Percentiles rank a stretch among this genome's conserved stretches.
These are phyloP conservation scores for Pyrenochaeta sp. DNA, from an alignment of 2,329 filamentous ascomycete genomes.

Conservation along the genomic window DNA sequence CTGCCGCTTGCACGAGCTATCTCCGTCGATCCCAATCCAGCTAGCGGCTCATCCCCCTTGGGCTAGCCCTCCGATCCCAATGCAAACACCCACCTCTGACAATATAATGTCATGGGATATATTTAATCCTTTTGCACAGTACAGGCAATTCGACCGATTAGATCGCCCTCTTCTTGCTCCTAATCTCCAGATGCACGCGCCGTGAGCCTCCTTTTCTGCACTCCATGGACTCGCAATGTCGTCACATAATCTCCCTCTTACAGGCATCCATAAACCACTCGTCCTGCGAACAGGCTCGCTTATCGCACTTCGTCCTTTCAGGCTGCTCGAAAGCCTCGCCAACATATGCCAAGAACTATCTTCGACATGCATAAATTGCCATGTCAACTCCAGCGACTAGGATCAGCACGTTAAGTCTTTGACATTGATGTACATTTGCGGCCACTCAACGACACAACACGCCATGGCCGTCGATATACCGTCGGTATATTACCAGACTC, in stretches of 20 bases:
- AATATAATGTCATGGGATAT: conserved; percentile 4
- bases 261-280: neutral
- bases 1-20: no score
- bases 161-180: neutral
- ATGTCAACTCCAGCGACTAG: conserved; percentile 14
- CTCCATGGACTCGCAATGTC: neutral
- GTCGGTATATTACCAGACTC: neutral
- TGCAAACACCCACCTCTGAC: no score
- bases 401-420: neutral
- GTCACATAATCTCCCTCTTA: conserved; percentile 5
- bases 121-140: no score
- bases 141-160: no score
- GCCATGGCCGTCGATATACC: neutral
- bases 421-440: neutral
- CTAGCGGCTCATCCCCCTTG: no score
- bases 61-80: no score
- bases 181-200: no score
- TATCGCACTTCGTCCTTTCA: conserved; percentile 11
- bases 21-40: no score
- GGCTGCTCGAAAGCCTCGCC: conserved; percentile 11
- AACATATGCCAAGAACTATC: conserved; percentile 14
- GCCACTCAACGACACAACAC: neutral
- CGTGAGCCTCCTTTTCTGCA: conserved; percentile 5
- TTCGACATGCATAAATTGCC: conserved; percentile 16
- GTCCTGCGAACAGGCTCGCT: conserved; percentile 12